Base-by-base conservation (phyloP, 1,284 basidiomycete genomes). In the Sporisorium scitamineum region DNA sequence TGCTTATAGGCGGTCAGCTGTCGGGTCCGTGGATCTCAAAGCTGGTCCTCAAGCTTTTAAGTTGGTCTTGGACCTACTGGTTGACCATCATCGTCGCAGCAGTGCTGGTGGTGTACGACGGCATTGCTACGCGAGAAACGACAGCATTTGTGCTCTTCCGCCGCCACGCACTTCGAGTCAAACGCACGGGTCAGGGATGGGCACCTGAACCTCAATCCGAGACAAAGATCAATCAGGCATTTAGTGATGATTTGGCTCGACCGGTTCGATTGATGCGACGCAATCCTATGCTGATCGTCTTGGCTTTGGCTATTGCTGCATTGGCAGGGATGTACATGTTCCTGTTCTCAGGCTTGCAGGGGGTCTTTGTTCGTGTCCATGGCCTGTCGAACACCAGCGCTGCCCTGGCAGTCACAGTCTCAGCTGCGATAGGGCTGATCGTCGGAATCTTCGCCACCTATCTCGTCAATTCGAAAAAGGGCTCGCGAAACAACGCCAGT, bases 51-150 rank as follows among this genome's bases (percentile, higher is more conserved):
- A 20, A 54, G 41, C 31, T 70, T 9, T 20, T 64, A 32, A 32
- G 39, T 29, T 79, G 74, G 78, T 56, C 67, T 0, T 80, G 78
- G 78, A 78, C 69, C 8, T 78, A 73, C 58, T 80, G 78, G 78
- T 31, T 68, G 37, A 67, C 64, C 18, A 54, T 70, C 9, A 71
- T 78, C 45, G 62, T 67, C 9, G 62, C 71, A 18, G 67, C 61
- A 2, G 67, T 70, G 14, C 42, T 65, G 32, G 64, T 75, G 16
- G 64, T 75, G 9, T 70, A 71, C 41, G 44, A 68, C 9, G 76
- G 71, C 5, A 24, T 71, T 14, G 55, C 55, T 7, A 60, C 67
- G 20, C 55, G 51, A 4, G 76, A 78, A 39, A 64, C 76, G 10
- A 51, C 60, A 3, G 24, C 76, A 2, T 62, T 70, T 29, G 59